These are phyloP conservation scores for Metschnikowia sp. DNA, from an alignment of 805 yeast genomes.

Conservation along the genomic window DNA sequence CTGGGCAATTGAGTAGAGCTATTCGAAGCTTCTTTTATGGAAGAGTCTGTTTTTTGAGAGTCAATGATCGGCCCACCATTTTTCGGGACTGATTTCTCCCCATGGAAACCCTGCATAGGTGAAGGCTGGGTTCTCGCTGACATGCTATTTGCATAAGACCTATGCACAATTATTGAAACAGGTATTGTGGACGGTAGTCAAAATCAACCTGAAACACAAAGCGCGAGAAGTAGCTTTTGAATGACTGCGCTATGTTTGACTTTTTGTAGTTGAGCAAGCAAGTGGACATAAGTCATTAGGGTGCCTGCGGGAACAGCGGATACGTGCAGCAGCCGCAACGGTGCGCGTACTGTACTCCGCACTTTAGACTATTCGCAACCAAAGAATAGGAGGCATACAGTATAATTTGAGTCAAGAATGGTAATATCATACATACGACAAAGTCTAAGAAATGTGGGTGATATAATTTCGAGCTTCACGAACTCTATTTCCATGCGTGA, in stretches of 20 bases:
- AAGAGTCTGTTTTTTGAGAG: too few relatives aligned
- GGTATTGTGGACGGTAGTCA: too few relatives aligned
- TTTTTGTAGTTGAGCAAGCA: neutral
- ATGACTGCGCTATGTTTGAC: too few relatives aligned
- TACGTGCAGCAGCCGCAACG: neutral
- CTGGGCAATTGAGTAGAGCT: constrained; percentile 1
- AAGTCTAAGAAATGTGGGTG: too few relatives aligned
- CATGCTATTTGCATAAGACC: neutral
- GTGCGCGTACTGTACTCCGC: constrained; percentile 3
- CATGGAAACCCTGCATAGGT: neutral
- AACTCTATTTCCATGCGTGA: too few relatives aligned
- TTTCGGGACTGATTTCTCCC: too few relatives aligned
- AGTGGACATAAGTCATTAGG: neutral
- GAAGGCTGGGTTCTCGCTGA: neutral
- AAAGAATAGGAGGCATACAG: neutral
- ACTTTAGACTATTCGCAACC: neutral
- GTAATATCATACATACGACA: too few relatives aligned
- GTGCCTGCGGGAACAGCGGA: neutral
- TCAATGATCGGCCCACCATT: too few relatives aligned
- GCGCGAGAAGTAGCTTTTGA: too few relatives aligned
- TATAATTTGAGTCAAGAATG: neutral
- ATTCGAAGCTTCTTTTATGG: neutral
- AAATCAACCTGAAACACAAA: too few relatives aligned
- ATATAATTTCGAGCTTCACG: too few relatives aligned
- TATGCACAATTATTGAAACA: too few relatives aligned